Conservation (phyloP, 1,139 yeast genomes). For the Pichia inconspicua region DNA sequence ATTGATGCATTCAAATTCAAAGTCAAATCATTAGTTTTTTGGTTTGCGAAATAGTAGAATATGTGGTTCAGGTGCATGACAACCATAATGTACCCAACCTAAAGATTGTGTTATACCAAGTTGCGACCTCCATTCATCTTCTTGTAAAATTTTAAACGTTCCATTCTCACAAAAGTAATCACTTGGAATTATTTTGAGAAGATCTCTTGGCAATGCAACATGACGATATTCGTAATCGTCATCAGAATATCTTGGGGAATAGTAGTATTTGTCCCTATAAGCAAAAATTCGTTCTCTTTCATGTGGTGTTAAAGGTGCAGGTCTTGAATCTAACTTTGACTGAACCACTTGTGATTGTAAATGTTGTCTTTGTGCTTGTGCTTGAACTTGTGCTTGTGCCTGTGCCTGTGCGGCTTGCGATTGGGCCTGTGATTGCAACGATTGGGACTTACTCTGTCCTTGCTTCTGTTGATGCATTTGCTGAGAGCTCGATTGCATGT, state of each 20-base stretch:
- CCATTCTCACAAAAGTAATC: slow-evolving; percentile 91
- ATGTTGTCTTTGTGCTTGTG: slow-evolving; percentile 5
- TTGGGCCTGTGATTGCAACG: slow-evolving; percentile 2
- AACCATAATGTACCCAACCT: slow-evolving; percentile 98
- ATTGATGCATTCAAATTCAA: too few relatives aligned
- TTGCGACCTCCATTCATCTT: slow-evolving; percentile 95
- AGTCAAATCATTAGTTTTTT: slow-evolving; percentile 19
- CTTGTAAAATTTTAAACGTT: slow-evolving; percentile 79
- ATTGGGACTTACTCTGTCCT: not conserved
- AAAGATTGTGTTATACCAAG: slow-evolving; percentile 94
- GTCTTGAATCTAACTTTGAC: slow-evolving; percentile 34
- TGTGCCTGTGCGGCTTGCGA: not conserved
- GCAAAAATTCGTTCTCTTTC: slow-evolving; percentile 85
- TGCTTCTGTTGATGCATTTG: not conserved
- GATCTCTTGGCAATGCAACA: slow-evolving; percentile 92
- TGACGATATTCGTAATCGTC: slow-evolving; percentile 88
- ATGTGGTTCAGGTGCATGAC: slow-evolving; percentile 98
- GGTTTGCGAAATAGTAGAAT: slow-evolving; percentile 80
- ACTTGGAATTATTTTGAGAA: slow-evolving; percentile 92
- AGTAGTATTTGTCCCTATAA: slow-evolving; percentile 90
- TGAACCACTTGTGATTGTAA: slow-evolving; percentile 9
- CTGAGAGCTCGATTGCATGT: not conserved
- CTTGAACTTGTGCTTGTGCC: slow-evolving; percentile 4
- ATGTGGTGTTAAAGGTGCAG: slow-evolving; percentile 71
- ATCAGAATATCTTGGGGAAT: slow-evolving; percentile 83